Percentiles rank a stretch among this genome's conserved stretches.
Conservation (phyloP, 768 basidiomycete genomes). For the Lactarius deliciosus region DNA sequence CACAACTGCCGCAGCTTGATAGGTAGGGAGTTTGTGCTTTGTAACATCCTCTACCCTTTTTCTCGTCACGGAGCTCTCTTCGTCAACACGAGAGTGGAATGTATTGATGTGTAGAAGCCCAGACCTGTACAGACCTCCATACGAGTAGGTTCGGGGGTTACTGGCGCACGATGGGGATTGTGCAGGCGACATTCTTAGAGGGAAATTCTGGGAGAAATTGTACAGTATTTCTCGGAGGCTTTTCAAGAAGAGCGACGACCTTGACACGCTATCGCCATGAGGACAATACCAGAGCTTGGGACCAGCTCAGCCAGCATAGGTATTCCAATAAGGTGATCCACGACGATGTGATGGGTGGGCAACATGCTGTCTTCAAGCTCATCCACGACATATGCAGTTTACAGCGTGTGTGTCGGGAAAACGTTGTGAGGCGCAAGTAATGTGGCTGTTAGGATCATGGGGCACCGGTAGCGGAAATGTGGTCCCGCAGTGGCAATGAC, state of each 20-base stretch:
- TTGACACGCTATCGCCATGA: conserved; percentile 1
- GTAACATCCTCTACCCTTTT: conserved; percentile 7
- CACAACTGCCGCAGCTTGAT: conserved; percentile 26
- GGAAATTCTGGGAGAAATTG: background rate
- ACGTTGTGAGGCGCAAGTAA: background rate
- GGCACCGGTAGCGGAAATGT: background rate
- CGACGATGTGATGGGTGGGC: background rate
- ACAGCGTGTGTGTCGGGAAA: background rate
- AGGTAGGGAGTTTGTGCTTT: conserved; percentile 21
- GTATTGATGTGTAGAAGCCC: background rate
- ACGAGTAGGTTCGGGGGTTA: background rate
- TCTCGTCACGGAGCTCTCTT: background rate
- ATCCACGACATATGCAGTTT: background rate
- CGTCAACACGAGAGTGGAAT: background rate
- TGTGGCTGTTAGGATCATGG: background rate
- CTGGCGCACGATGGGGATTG: background rate
- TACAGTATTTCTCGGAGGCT: background rate
- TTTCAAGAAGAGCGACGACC: background rate
- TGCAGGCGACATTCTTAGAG: conserved; percentile 10
- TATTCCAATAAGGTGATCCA: background rate
- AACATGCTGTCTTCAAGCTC: background rate
- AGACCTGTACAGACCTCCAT: background rate
- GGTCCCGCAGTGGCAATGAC: background rate
- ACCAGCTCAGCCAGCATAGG: background rate
- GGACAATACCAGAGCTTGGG: conserved; percentile 6